Conservation (phyloP, 768 basidiomycete genomes). For the Punctularia strigosozonata region DNA sequence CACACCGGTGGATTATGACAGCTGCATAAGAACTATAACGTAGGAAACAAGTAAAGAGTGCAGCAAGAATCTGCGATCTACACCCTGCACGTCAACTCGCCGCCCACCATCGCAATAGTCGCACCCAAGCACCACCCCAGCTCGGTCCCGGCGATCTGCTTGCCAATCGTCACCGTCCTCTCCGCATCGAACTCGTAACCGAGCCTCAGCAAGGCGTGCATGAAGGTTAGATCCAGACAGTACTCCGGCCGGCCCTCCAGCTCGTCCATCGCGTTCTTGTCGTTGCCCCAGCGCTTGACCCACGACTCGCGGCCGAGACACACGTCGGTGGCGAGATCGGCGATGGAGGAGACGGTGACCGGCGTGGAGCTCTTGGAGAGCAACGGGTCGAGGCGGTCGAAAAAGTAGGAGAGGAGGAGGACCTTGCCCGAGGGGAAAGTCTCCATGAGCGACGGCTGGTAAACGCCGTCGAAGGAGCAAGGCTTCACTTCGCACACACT, state of each 20-base stretch:
- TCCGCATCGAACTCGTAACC: constrained; percentile 82
- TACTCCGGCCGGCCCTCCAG: constrained; percentile 81
- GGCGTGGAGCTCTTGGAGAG: constrained; percentile 23
- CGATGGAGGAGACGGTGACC: constrained; percentile 40
- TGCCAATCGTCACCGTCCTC: constrained; percentile 67
- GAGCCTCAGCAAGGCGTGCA: constrained; percentile 75
- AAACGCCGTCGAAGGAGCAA: constrained; percentile 95
- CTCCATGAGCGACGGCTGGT: constrained; percentile 86
- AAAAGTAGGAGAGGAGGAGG: constrained; percentile 95
- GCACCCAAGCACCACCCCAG: constrained; percentile 91
- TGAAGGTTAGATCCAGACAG: constrained; percentile 93
- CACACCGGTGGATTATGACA: too few relatives aligned
- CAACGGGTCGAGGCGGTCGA: constrained; percentile 83
- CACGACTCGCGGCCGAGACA: constrained; percentile 61
- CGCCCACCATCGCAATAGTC: constrained; percentile 60
- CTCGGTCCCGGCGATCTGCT: constrained; percentile 82
- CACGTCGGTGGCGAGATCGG: constrained; percentile 52
- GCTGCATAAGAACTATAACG: too few relatives aligned
- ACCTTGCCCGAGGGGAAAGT: constrained; percentile 80
- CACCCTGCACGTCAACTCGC: constrained; percentile 41
- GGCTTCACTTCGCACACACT: constrained; percentile 87
- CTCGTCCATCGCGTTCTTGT: constrained; percentile 46
- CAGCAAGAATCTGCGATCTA: constrained; percentile 8
- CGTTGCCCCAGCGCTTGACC: constrained; percentile 33
- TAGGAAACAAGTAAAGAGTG: too few relatives aligned